Evolutionary conservation across 2,329 filamentous ascomycete genomes (phyloP).

Genomic region (Beauveria bassiana): DNA sequence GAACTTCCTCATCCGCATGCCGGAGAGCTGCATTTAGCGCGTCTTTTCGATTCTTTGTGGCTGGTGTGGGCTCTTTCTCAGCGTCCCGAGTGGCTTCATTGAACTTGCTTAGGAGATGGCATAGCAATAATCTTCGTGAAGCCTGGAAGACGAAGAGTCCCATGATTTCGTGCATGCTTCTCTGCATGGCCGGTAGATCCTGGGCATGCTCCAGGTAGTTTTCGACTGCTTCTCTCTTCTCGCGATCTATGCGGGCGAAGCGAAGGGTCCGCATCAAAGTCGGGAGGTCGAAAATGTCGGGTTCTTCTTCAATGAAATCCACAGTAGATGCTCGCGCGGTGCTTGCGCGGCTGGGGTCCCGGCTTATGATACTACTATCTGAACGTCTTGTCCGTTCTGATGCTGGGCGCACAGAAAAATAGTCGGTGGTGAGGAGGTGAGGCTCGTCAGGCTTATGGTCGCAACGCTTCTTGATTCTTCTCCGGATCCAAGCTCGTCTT

Average conservation of each 20-base stretch:
- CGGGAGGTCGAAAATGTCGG: constrained; percentile 53
- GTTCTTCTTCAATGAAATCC: constrained; percentile 48
- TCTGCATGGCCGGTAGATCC: constrained; percentile 67
- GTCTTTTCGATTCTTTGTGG: constrained; percentile 39
- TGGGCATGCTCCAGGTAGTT: constrained; percentile 74
- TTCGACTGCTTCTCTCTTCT: constrained; percentile 78
- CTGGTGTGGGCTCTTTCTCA: not conserved
- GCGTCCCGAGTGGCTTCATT: constrained; percentile 5
- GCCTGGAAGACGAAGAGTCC: constrained; percentile 80
- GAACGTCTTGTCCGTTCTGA: constrained; percentile 28
- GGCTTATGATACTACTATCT: constrained; percentile 26
- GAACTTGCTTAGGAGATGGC: constrained; percentile 8
- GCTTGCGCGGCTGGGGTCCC: constrained; percentile 29
- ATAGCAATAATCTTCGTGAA: constrained; percentile 57
- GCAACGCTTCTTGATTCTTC: constrained; percentile 56
- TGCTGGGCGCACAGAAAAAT: constrained; percentile 67
- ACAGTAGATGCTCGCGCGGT: constrained; percentile 28
- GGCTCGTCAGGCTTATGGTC: constrained; percentile 42
- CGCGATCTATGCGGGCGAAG: constrained; percentile 71
- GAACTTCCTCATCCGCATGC: constrained; percentile 73
- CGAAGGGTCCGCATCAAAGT: constrained; percentile 63
- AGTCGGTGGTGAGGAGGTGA: constrained; percentile 65
- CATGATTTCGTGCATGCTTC: constrained; percentile 81
- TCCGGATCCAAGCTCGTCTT: constrained; percentile 77
- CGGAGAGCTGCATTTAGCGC: constrained; percentile 67